Evolutionary conservation across 495 filamentous ascomycete species (phyloP).

Genomic region (Letharia columbiana): DNA sequence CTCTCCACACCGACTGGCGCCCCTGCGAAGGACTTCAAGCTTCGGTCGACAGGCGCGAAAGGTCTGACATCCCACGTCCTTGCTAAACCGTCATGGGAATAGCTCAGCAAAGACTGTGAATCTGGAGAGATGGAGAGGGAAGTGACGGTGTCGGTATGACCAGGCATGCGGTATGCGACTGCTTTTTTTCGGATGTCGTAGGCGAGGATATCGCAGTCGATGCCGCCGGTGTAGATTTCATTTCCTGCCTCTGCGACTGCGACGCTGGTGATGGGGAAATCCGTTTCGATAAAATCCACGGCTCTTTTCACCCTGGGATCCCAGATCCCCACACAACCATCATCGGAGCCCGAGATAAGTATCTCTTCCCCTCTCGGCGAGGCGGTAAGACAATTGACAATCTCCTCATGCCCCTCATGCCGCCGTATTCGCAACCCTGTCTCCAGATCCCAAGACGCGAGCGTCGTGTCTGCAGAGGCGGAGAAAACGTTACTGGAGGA

Average conservation of each 20-base stretch:
- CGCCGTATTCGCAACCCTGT: constrained; percentile 79
- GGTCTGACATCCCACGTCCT: constrained; percentile 94
- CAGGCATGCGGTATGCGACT: constrained; percentile 75
- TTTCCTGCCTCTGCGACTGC: constrained; percentile 87
- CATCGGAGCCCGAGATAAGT: constrained; percentile 80
- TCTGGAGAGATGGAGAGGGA: constrained; percentile 86
- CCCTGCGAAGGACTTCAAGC: constrained; percentile 79
- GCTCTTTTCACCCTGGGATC: constrained; percentile 89
- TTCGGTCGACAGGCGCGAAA: constrained; percentile 80
- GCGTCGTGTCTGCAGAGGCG: constrained; percentile 81
- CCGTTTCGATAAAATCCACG: constrained; percentile 78
- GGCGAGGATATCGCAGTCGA: constrained; percentile 94
- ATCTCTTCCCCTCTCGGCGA: constrained; percentile 83
- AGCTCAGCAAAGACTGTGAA: constrained; percentile 80
- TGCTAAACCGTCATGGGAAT: constrained; percentile 87
- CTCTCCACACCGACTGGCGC: constrained; percentile 81
- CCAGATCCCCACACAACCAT: constrained; percentile 93
- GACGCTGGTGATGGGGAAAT: constrained; percentile 87
- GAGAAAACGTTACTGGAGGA: constrained; percentile 87
- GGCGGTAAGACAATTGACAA: constrained; percentile 83
- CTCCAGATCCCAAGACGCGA: constrained; percentile 92
- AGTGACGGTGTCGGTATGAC: constrained; percentile 87
- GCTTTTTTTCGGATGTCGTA: constrained; percentile 93
- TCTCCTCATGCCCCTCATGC: constrained; percentile 88
- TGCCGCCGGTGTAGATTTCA: constrained; percentile 89